Percentiles rank a stretch among this genome's conserved stretches.
phyloP scores from a whole-genome alignment of 139 green algal genomes.

The Zygnema cylindricum region DNA sequence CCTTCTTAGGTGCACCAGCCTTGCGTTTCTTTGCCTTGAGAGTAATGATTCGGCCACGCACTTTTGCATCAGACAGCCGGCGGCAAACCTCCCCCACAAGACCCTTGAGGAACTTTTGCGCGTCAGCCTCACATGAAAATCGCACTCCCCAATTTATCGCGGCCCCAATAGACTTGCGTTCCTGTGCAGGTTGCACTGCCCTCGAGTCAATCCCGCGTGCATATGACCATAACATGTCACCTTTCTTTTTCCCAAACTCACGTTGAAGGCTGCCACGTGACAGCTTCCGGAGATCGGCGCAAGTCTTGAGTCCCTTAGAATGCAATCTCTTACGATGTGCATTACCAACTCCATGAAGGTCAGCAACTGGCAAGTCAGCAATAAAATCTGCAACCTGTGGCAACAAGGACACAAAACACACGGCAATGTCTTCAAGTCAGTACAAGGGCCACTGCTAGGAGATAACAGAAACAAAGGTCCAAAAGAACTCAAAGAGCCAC shows the following conservation, averaged over 20 bases:
- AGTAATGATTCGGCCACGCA: constrained; percentile 72
- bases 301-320: constrained; percentile 60
- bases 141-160: constrained; percentile 95
- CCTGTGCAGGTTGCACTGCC: constrained; percentile 36
- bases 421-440: no score
- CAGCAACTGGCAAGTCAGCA: constrained; percentile 67
- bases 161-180: constrained; percentile 74
- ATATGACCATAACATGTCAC: constrained; percentile 71
- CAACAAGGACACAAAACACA: background rate
- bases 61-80: constrained; percentile 55
- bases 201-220: constrained; percentile 69
- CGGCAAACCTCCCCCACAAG: constrained; percentile 58
- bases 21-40: constrained; percentile 87
- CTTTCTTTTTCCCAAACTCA: constrained; percentile 81
- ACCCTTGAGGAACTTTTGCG: constrained; percentile 71
- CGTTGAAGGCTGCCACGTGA: constrained; percentile 9
- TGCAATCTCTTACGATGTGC: constrained; percentile 70
- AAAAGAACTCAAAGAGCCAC: no score
- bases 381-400: constrained; percentile 65
- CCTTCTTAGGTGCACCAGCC: constrained; percentile 74
- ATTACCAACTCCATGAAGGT: constrained; percentile 90
- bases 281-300: constrained; percentile 24
- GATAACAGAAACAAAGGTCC: no score
- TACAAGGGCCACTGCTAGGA: no score
- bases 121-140: constrained; percentile 73